Evolutionary conservation across 495 filamentous ascomycete species (phyloP).

Genomic region (Lasiosphaeria hispida): DNA sequence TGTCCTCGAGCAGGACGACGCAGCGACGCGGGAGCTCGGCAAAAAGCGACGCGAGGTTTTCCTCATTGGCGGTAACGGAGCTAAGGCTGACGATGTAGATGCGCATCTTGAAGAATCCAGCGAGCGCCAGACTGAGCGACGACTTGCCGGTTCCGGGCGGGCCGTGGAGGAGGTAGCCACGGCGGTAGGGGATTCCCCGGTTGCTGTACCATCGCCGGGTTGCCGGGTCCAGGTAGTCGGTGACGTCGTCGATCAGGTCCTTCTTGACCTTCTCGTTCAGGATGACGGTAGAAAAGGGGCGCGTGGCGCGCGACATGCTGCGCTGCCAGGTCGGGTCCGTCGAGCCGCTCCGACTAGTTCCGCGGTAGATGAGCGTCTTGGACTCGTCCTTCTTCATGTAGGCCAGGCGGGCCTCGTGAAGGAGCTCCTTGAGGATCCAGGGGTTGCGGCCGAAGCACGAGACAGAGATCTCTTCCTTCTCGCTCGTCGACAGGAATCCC

Average conservation of each 20-base stretch:
- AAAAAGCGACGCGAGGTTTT: constrained; percentile 68
- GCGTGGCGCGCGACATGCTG: constrained; percentile 59
- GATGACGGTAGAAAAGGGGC: constrained; percentile 84
- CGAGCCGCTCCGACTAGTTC: constrained; percentile 35
- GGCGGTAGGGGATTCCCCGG: constrained; percentile 72
- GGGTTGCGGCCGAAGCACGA: constrained; percentile 67
- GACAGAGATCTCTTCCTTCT: constrained; percentile 60
- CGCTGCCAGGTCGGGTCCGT: constrained; percentile 48
- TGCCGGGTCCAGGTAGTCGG: constrained; percentile 79
- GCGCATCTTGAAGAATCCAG: constrained; percentile 65
- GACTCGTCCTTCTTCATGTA: constrained; percentile 60
- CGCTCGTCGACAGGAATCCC: constrained; percentile 30
- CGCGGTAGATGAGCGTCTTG: constrained; percentile 66
- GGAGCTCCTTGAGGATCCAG: constrained; percentile 60
- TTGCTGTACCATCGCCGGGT: constrained; percentile 78
- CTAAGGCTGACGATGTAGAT: constrained; percentile 69
- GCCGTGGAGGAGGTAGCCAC: constrained; percentile 80
- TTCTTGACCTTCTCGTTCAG: constrained; percentile 74
- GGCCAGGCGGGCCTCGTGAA: constrained; percentile 59
- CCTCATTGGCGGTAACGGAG: constrained; percentile 65
- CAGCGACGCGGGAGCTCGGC: constrained; percentile 63
- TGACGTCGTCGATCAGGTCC: constrained; percentile 73
- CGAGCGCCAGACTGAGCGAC: constrained; percentile 63
- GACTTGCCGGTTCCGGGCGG: constrained; percentile 79
- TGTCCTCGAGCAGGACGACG: constrained; percentile 72